Percentiles rank a stretch among this genome's conserved stretches.
phyloP scores from a whole-genome alignment of 495 filamentous ascomycete genomes.

The Penicillium mononematosum region DNA sequence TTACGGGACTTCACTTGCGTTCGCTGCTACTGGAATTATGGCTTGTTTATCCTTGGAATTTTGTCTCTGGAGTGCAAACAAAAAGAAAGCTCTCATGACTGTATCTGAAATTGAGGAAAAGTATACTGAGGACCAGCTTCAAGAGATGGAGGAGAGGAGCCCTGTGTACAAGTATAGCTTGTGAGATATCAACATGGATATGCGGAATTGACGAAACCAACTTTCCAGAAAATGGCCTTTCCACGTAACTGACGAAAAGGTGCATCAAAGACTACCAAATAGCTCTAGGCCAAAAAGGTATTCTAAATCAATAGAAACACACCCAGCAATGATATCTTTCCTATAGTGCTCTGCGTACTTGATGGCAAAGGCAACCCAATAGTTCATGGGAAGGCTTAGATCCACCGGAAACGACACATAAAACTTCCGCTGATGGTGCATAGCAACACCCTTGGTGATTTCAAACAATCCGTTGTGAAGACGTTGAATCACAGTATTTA shows the following conservation, averaged over 20 bases:
- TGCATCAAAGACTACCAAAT: not conserved
- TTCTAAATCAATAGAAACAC: not conserved
- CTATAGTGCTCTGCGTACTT: not conserved
- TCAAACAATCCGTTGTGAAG: not conserved
- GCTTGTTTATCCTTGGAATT: conserved; percentile 27
- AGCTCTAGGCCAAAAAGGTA: not conserved
- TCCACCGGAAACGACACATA: not conserved
- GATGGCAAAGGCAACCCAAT: not conserved
- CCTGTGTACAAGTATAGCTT: conserved; percentile 32
- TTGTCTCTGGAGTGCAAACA: conserved; percentile 28
- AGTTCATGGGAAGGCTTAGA: not conserved
- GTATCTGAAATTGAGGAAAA: conserved; percentile 27
- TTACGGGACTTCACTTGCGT: conserved; percentile 25
- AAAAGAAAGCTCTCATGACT: conserved; percentile 20
- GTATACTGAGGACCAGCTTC: conserved; percentile 30
- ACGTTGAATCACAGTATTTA: not conserved
- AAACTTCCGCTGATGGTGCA: not conserved
- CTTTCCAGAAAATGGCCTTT: too few species aligned
- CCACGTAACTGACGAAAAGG: too few species aligned
- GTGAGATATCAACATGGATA: not conserved
- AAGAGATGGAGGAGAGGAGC: conserved; percentile 35
- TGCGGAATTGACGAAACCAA: too few species aligned
- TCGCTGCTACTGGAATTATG: conserved; percentile 26
- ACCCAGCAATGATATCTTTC: not conserved
- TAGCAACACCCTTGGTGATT: not conserved